Conservation (phyloP, 1,139 yeast species). For the Debaryomycetaceae sp. region DNA sequence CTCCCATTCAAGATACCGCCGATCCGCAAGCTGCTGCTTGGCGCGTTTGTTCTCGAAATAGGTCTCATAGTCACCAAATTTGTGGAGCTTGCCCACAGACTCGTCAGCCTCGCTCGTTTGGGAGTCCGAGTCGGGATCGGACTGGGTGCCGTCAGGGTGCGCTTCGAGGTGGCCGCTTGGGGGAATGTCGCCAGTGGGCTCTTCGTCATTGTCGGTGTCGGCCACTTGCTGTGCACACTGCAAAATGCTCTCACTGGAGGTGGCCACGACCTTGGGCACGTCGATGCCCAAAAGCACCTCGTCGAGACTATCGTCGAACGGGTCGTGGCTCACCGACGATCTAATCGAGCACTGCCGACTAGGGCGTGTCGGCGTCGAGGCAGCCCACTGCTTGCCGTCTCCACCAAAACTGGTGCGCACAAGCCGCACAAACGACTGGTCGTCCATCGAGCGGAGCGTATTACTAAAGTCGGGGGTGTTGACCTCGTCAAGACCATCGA, state of each 20-base stretch:
- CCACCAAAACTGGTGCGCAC: slow-evolving; percentile 2
- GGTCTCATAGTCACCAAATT: slow-evolving; percentile 66
- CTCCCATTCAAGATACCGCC: slow-evolving; percentile 48
- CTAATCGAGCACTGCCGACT: slow-evolving; percentile 1
- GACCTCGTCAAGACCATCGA: slow-evolving; percentile 1
- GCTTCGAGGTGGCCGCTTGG: neutral
- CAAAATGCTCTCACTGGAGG: neutral
- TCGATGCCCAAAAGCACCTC: slow-evolving; percentile 13
- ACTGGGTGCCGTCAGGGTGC: neutral
- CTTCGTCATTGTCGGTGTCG: slow-evolving; percentile 7
- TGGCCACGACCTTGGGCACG: neutral
- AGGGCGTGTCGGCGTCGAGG: slow-evolving; percentile 2
- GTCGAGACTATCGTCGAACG: slow-evolving; percentile 41
- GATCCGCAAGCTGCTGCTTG: slow-evolving; percentile 69
- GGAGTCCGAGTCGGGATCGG: neutral
- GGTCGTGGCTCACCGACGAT: slow-evolving; percentile 19
- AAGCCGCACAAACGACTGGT: slow-evolving; percentile 2
- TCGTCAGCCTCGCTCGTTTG: slow-evolving; percentile 2
- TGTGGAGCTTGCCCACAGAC: slow-evolving; percentile 31
- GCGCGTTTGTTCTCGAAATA: slow-evolving; percentile 65
- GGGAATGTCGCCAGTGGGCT: neutral
- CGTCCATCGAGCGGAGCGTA: slow-evolving; percentile 5
- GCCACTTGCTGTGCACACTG: slow-evolving; percentile 1
- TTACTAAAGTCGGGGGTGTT: slow-evolving; percentile 3
- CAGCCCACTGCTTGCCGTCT: neutral